Base-by-base conservation (phyloP, 2,329 filamentous ascomycete species). In the Diaporthe amygdali region DNA sequence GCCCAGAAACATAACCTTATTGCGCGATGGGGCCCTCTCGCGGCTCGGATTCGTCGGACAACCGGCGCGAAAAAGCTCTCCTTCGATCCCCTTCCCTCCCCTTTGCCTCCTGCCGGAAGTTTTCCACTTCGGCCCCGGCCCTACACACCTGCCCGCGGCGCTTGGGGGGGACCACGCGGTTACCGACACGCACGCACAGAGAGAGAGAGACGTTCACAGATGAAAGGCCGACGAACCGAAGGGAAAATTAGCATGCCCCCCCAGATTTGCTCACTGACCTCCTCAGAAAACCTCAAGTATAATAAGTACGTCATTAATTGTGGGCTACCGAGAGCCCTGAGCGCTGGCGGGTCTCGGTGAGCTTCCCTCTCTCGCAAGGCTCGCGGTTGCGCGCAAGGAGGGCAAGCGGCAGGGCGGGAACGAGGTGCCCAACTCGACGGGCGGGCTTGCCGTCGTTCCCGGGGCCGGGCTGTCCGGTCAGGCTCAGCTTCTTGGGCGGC, bases 311-410 rank as follows among this genome's bases (percentile, higher is more conserved):
- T 37, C 30, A 49, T 14, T 64, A 37, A 37, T 64, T 64, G 59
- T 64, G 59, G 41, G 59, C 30, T 25, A 20, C 56, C 39, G 15
- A 47, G 25, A n/a, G 12, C 41, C 39, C n/a, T 49, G n/a, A 37
- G 59, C n/a, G 44, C 44, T 25, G 54, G 44, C 59, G 59, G 59
- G 44, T 64, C 59, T 64, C 59, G 59, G 59, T 30, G 59, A 49
- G 59, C n/a, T 49, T 64, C 59, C 59, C n/a, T n/a, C n/a, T n/a
- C n/a, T n/a, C n/a, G n/a, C n/a, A n/a, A n/a, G n/a, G n/a, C n/a
- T 47, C 22, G 27, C 44, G 44, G 59, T 20, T 22, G 51, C 10
- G 30, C 17, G 51, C 39, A n/a, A n/a, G n/a, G n/a, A n/a, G n/a
- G n/a, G n/a, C n/a, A n/a, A n/a, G n/a, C n/a, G n/a, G n/a, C n/a